phyloP scores from a whole-genome alignment of 2,329 filamentous ascomycete species.

The Blastomyces percursus region DNA sequence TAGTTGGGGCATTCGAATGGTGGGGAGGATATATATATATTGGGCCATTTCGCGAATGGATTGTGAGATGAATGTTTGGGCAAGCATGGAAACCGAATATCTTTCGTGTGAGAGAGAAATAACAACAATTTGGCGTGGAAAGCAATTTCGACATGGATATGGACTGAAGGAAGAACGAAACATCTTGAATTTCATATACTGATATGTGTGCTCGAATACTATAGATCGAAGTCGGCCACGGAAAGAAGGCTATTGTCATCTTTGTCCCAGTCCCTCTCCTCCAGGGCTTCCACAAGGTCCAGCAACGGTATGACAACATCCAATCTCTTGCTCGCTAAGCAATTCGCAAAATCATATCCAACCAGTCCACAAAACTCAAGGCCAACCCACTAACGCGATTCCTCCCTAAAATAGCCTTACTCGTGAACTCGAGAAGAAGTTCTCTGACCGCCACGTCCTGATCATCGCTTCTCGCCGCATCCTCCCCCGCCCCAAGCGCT shows the following conservation, averaged over 20 bases:
- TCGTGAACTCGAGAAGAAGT: constrained; percentile 99
- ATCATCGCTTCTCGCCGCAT: constrained; percentile 99
- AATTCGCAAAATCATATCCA: neutral
- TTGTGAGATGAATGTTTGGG: neutral
- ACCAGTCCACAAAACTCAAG: neutral
- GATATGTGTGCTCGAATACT: constrained; percentile 27
- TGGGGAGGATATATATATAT: neutral
- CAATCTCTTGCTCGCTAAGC: neutral
- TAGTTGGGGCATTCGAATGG: neutral
- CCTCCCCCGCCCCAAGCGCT: constrained; percentile 96
- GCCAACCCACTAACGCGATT: neutral
- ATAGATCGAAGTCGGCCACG: constrained; percentile 99
- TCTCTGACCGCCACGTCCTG: constrained; percentile 99
- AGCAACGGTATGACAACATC: constrained; percentile 76
- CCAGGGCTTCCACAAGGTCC: constrained; percentile 96
- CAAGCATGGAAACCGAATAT: neutral
- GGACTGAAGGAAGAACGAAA: constrained; percentile 9
- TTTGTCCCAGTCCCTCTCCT: constrained; percentile 99
- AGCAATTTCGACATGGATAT: constrained; percentile 7
- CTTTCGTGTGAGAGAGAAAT: neutral
- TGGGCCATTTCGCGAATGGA: neutral
- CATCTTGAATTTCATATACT: constrained; percentile 12
- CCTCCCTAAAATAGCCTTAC: constrained; percentile 57
- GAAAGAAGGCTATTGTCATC: constrained; percentile 99
- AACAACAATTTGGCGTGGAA: neutral